Evolutionary conservation across 768 basidiomycete genomes (phyloP), one percentile per base, ranked within the genome.

Genomic region (Termitomyces sp.): DNA sequence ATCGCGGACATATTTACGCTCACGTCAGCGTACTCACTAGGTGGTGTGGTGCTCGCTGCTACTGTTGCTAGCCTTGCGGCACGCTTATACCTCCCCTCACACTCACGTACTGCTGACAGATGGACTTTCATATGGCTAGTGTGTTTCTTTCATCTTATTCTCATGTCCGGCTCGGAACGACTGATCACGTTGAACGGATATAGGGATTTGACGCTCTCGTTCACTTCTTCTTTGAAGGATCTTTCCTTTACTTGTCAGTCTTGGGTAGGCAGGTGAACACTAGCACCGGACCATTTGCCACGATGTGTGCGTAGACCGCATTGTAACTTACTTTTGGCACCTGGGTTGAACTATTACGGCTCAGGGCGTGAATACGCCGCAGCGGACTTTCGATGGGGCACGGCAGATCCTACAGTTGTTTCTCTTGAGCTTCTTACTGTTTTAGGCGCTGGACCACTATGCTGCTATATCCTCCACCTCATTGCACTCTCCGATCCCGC

Each of bases 391-490:
- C 84, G 92, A 43, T 94, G 92, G 92, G 92, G 90, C 14, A 67
- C 78, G 45, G 75, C 90, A 0, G 92, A 94, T 65, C 81, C 88
- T 1, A 88, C 87, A 1, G 78, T 93, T 53, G 89, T 94, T 46
- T 86, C 90, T 6, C 82, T 94, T 35, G 92, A 94, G 69, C 69
- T 93, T 56, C 76, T 94, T 60, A 94, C 92, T 6, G 92, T 94
- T 12, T 77, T 93, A 35, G 85, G 85, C 16, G 88, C 81, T 18
- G 92, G 85, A 0, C 87, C 90, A 0, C 66, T 94, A 55, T 88
- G 87, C 67, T 85, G 80, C 69, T 89, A 85, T 60, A 83, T 91
- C 63, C 74, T 89, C 42, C 80, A 80, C 59, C 84, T 86, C 66
- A 77, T 93, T 24, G 71, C 83, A 24, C 79, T 76, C 47, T 71